A percentile compares a stretch with the other conserved stretches of the same genome.
phyloP scores from a whole-genome alignment of 2,329 filamentous ascomycete genomes.

The Hypoxylon sp. region DNA sequence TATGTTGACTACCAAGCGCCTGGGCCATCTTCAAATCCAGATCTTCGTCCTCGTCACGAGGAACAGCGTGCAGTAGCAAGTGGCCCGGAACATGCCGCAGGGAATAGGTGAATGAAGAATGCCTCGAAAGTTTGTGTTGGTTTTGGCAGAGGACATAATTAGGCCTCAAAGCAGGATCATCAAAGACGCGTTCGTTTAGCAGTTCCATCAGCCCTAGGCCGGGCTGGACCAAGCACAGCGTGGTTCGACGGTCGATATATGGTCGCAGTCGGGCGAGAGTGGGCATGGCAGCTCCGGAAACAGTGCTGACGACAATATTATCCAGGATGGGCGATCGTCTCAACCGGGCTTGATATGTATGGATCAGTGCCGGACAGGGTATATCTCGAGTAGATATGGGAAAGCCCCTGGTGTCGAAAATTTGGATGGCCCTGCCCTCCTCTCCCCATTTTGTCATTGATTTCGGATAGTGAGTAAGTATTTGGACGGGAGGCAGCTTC shows the following conservation, averaged over 20 bases:
- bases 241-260: conserved; percentile 64
- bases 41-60: conserved; percentile 19
- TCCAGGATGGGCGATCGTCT: conserved; percentile 15
- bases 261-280: conserved; percentile 34
- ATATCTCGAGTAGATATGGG: conserved; percentile 38
- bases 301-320: conserved; percentile 41
- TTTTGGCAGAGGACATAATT: conserved; percentile 77
- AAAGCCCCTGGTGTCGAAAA: conserved; percentile 53
- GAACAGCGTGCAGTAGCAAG: conserved; percentile 28
- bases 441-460: conserved; percentile 56
- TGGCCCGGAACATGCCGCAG: conserved; percentile 50
- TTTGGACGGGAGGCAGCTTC: conserved; percentile 67
- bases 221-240: conserved; percentile 79
- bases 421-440: conserved; percentile 53
- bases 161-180: conserved; percentile 69
- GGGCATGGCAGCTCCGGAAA: conserved; percentile 22
- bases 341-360: not conserved
- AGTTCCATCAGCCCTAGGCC: conserved; percentile 86
- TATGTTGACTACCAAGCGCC: conserved; percentile 38
- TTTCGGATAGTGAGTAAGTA: conserved; percentile 64
- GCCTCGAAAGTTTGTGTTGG: conserved; percentile 48
- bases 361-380: conserved; percentile 37
- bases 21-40: conserved; percentile 28
- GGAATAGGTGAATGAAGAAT: conserved; percentile 38
- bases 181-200: conserved; percentile 75